These are phyloP conservation scores for Aspergillus sclerotialis DNA, from an alignment of 2,329 filamentous ascomycete genomes.

Conservation along the genomic window DNA sequence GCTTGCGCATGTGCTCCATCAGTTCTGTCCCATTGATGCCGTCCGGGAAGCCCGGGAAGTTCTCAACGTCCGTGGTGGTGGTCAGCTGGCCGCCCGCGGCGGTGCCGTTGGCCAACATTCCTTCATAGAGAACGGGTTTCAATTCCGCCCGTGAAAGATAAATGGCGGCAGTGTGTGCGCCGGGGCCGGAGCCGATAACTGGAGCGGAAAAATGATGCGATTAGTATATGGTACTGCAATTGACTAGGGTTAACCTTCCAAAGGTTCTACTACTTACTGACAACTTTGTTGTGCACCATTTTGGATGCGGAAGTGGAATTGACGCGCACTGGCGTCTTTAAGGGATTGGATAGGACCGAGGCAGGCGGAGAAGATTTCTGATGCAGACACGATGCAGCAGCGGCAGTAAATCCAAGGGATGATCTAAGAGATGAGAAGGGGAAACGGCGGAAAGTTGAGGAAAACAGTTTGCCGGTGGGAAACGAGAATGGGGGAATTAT, in stretches of 20 bases:
- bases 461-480: slow-evolving; percentile 77
- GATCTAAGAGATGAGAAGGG: slow-evolving; percentile 59
- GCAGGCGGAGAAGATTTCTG: slow-evolving; percentile 46
- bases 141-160: slow-evolving; percentile 93
- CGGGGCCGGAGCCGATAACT: slow-evolving; percentile 90
- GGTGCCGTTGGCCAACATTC: slow-evolving; percentile 94
- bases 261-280: slow-evolving; percentile 64
- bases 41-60: slow-evolving; percentile 90
- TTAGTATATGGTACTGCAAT: slow-evolving; percentile 15
- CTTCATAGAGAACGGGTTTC: slow-evolving; percentile 93
- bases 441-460: slow-evolving; percentile 67
- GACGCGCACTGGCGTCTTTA: slow-evolving; percentile 35
- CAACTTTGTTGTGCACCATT: slow-evolving; percentile 88
- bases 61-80: slow-evolving; percentile 97
- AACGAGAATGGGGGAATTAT: slow-evolving; percentile 7
- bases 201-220: slow-evolving; percentile 3
- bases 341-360: slow-evolving; percentile 24
- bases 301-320: slow-evolving; percentile 33
- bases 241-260: no score
- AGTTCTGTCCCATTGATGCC: slow-evolving; percentile 80
- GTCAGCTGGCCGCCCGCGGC: slow-evolving; percentile 95
- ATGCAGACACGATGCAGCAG: slow-evolving; percentile 63
- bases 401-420: slow-evolving; percentile 63
- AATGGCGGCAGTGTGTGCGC: slow-evolving; percentile 93
- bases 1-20: slow-evolving; percentile 92